A percentile compares a stretch with the other conserved stretches of the same genome.
Evolutionary conservation across 2,329 filamentous ascomycete species (phyloP).

Genomic region (Phialemoniopsis sp.): DNA sequence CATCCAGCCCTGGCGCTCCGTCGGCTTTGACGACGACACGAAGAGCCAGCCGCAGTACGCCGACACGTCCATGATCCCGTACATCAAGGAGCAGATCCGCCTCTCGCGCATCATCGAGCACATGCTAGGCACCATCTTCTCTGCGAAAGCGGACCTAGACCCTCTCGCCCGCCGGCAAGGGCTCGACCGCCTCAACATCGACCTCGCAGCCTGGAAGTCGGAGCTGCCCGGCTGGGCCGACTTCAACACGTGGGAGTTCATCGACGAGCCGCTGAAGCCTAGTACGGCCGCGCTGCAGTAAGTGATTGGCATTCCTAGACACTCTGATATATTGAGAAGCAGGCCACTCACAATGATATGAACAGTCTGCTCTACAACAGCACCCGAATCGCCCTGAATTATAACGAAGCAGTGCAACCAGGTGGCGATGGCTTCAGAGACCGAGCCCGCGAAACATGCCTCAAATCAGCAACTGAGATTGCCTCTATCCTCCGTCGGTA

Average conservation of each 20-base stretch:
- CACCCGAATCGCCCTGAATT: no score
- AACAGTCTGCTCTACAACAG: no score
- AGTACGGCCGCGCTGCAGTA: conserved; percentile 15
- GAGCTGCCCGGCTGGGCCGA: conserved; percentile 10
- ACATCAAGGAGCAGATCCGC: conserved; percentile 14
- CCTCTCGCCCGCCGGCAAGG: conserved; percentile 2
- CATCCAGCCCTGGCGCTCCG: conserved; percentile 14
- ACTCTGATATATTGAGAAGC: neutral
- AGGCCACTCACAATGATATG: no score
- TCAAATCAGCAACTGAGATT: conserved; percentile 15
- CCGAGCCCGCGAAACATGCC: conserved; percentile 5
- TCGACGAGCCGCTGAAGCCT: conserved; percentile 6
- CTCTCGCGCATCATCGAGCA: conserved; percentile 12
- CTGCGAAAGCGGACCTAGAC: neutral
- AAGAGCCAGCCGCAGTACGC: neutral
- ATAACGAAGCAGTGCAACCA: no score
- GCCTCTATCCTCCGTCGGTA: conserved; percentile 13
- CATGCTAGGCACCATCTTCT: conserved; percentile 13
- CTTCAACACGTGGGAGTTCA: conserved; percentile 14
- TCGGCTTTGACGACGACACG: conserved; percentile 12
- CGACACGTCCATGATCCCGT: conserved; percentile 9
- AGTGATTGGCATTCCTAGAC: neutral
- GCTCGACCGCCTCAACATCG: conserved; percentile 13
- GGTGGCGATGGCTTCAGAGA: no score
- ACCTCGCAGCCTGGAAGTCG: conserved; percentile 13